Base-by-base conservation (phyloP, 352 stramenopile genomes). In the Globisporangium lucens region DNA sequence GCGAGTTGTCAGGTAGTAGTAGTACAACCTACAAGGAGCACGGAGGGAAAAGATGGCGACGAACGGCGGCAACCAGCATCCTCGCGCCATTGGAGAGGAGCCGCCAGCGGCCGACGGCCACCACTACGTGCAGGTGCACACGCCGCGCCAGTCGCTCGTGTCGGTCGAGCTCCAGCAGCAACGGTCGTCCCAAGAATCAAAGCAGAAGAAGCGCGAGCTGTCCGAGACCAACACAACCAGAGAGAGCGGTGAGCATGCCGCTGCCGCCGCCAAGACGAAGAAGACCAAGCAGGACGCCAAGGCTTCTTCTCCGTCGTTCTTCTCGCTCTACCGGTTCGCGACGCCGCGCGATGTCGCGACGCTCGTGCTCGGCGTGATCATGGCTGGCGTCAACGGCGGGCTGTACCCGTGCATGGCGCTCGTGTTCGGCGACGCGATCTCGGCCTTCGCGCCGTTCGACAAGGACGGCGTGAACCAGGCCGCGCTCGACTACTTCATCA, bases 391-490 rank as follows among this genome's bases (percentile, higher is more conserved):
- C 36, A 82, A 82, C 49, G 75, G 75, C 27, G 59, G 49, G 10
- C 53, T 77, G 10, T 71, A 70, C 33, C 74, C 74, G 47, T 78
- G 68, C 35, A 78, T 80, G 74, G 72, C 71, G 29, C 65, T 82
- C 29, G 63, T 85, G 8, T 83, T 83, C 58, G 78, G 75, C 12
- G 52, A 83, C 15, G 74, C 72, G 4, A 74, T 87, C 67, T 65
- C 73, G n/a, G 70, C 71, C 13, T 87, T 87, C 49, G 52, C 70
- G 8, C 71, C 75, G 12, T 56, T 60, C 36, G 68, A 75, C 49
- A 64, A 53, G 6, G 52, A 62, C 10, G 62, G 27, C 8, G 46
- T 85, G 27, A 76, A 79, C 65, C 43, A 51, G 22, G 43, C 43
- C 5, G 43, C 43, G 4, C 43, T 51, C 17, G 43, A 51, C 43